Conservation (phyloP, 2,329 filamentous ascomycete species). For the Fusarium newnesense region DNA sequence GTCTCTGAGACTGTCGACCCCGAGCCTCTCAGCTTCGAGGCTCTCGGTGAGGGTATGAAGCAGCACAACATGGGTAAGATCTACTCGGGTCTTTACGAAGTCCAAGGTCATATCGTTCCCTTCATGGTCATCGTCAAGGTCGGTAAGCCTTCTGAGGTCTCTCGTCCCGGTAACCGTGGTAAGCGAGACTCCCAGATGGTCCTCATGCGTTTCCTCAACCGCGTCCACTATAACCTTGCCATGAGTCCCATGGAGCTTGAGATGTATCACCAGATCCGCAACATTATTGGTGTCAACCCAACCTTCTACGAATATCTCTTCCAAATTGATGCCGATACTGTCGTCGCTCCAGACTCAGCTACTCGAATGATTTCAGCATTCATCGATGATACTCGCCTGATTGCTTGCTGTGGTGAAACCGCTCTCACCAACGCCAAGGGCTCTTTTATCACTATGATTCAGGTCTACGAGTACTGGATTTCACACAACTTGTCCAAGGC, state of each 20-base stretch:
- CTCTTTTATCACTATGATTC: conserved; percentile 98
- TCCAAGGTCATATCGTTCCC: conserved; percentile 96
- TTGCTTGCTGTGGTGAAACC: conserved; percentile 95
- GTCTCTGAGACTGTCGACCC: conserved; percentile 94
- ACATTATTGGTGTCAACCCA: conserved; percentile 98
- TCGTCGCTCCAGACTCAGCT: conserved; percentile 88
- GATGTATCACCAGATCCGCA: conserved; percentile 98
- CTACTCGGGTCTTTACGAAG: conserved; percentile 97
- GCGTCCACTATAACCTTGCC: conserved; percentile 94
- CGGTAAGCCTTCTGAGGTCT: conserved; percentile 96
- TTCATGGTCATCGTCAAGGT: conserved; percentile 98
- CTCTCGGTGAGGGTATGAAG: conserved; percentile 92
- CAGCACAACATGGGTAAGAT: conserved; percentile 99
- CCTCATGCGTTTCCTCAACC: conserved; percentile 98
- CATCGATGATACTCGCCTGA: conserved; percentile 90
- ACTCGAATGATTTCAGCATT: conserved; percentile 93
- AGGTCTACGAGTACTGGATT: conserved; percentile 99
- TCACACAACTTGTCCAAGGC: conserved; percentile 97
- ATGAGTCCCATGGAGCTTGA: conserved; percentile 98
- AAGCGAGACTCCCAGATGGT: conserved; percentile 99
- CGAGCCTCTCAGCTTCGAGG: conserved; percentile 95
- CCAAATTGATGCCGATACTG: conserved; percentile 97
- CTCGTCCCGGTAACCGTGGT: conserved; percentile 94
- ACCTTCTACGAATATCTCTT: conserved; percentile 98
- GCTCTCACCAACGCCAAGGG: conserved; percentile 91